Base-by-base conservation (phyloP, 176 grass and related monocot genomes). In the Aegilops speltoides region DNA sequence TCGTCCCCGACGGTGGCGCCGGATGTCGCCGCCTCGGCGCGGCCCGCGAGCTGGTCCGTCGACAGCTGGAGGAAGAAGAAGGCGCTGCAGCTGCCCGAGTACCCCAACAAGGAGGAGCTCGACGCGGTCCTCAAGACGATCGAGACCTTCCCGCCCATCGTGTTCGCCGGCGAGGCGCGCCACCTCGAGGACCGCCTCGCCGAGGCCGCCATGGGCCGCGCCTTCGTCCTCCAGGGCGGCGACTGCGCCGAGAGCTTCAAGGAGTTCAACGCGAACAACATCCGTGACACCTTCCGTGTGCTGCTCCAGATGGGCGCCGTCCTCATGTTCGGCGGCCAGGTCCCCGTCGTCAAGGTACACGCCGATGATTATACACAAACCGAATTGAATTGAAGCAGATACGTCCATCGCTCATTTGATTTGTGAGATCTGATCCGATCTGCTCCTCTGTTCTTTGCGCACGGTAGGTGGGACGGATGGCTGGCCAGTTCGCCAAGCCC, bases 241-340 rank as follows among this genome's bases (percentile, higher is more conserved):
- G 95, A 98, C 81, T 99, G 97, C 60, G 97, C 97, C 8, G 97
- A 99, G 92, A 99, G 97, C 92, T 99, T 99, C 97, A 99, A 99
- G 94, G 97, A 99, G 88, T 99, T 99, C 87, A 88, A 99, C 86
- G 94, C 94, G 10, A 99, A 93, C 80, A 99, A 99, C 66, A 99
- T 97, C 83, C 82, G 97, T 9, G 97, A 99, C 84, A 99, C 97
- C 45, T 99, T 99, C 93, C 88, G 95, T 56, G 86, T 98, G 62
- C 87, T 98, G 71, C 95, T 98, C 43, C 95, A 98, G 95, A 98
- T 98, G 95, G 84, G 93, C 91, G 95, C 82, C 37, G 95, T 98
- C 73, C 95, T 98, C 81, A 98, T 98, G 95, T 98, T 98, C 89
- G 95, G 95, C 43, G 93, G 93, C 15, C 97, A 98, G 86, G 78